Conservation (phyloP, 306 rosid species). For the Arachis hypogaea region DNA sequence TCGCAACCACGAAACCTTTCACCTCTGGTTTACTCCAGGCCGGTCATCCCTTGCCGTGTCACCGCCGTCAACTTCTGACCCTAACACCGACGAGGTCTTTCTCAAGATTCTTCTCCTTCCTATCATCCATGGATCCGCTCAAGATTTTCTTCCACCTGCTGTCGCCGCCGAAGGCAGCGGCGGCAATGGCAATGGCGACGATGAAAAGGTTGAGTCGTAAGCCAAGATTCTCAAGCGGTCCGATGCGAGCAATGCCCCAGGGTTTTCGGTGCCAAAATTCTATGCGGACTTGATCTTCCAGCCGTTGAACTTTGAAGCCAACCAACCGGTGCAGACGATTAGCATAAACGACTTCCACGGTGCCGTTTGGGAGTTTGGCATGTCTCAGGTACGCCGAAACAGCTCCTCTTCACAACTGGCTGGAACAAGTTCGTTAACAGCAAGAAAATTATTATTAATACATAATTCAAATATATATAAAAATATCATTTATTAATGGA, state of each 20-base stretch:
- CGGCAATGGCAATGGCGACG: slow-evolving; percentile 5
- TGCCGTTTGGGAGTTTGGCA: slow-evolving; percentile 58
- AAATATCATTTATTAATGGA: too few relatives aligned
- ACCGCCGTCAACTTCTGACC: slow-evolving; percentile 50
- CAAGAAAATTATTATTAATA: slow-evolving; percentile 55
- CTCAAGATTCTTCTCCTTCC: slow-evolving; percentile 62
- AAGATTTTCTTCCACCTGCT: background rate
- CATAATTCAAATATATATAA: too few relatives aligned
- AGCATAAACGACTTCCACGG: slow-evolving; percentile 67
- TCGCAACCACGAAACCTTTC: slow-evolving; percentile 48
- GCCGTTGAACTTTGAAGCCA: slow-evolving; percentile 50
- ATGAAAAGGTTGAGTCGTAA: slow-evolving; percentile 46
- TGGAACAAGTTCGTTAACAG: slow-evolving; percentile 81
- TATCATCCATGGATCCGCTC: background rate
- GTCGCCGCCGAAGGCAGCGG: background rate
- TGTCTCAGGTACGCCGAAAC: slow-evolving; percentile 72
- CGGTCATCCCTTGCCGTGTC: slow-evolving; percentile 48
- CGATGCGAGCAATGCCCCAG: slow-evolving; percentile 85
- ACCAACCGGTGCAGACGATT: slow-evolving; percentile 70
- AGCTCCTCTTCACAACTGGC: slow-evolving; percentile 85
- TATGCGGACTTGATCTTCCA: slow-evolving; percentile 79
- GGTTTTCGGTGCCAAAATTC: slow-evolving; percentile 76
- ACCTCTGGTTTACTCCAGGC: slow-evolving; percentile 33
- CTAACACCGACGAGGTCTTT: slow-evolving; percentile 66
- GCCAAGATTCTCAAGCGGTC: slow-evolving; percentile 73